A percentile compares a stretch with the other conserved stretches of the same genome.
Evolutionary conservation across 192 early-diverging fungal genomes (phyloP).

Genomic region (Linnemannia hyalina): DNA sequence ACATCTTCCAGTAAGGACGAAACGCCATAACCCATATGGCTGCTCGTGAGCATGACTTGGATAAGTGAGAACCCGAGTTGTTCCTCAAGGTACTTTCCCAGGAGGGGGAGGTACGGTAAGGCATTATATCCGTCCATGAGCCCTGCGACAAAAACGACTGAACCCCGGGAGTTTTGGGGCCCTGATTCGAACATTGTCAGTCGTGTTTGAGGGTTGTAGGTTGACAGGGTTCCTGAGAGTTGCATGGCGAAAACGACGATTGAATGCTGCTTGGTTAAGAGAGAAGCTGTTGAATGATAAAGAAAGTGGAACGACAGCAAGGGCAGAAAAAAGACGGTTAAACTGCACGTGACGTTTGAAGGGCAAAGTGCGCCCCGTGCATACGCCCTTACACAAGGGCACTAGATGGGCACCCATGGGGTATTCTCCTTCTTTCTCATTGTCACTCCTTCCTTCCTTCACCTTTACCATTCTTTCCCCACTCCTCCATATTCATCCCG

Average conservation of each 20-base stretch:
- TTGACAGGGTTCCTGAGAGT: constrained; percentile 52
- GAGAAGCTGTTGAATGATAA: background rate
- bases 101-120: constrained; percentile 48
- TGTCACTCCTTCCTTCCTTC: background rate
- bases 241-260: constrained; percentile 30
- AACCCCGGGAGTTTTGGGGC: constrained; percentile 18
- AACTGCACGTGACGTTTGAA: background rate
- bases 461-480: background rate
- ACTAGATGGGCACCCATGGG: background rate
- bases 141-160: constrained; percentile 58
- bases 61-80: constrained; percentile 42
- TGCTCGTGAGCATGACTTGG: constrained; percentile 60
- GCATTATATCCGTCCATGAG: constrained; percentile 59
- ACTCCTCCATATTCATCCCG: background rate
- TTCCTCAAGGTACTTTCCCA: constrained; percentile 31
- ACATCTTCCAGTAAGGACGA: constrained; percentile 50
- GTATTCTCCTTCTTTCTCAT: too few species aligned
- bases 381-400: background rate
- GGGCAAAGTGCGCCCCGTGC: background rate
- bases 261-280: background rate
- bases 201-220: constrained; percentile 56
- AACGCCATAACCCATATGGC: constrained; percentile 59
- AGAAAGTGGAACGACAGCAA: background rate
- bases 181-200: constrained; percentile 61
- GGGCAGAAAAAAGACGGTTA: too few species aligned